These are phyloP conservation scores for Rhododendron molle DNA, from an alignment of 148 eudicot genomes.

Conservation along the genomic window DNA sequence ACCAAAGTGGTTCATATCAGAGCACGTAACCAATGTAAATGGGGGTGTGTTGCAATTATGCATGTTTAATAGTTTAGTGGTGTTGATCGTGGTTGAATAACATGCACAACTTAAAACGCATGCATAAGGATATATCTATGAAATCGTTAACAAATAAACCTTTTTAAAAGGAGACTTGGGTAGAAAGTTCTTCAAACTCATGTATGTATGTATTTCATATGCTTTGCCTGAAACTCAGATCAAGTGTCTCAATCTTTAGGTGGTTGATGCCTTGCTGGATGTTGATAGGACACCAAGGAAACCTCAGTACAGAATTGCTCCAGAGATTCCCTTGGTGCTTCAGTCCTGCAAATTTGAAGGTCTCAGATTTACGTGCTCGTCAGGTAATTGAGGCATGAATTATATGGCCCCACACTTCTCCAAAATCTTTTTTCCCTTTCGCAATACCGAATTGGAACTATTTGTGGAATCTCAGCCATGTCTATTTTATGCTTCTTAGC, in stretches of 20 bases:
- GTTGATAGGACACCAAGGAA: constrained; percentile 64
- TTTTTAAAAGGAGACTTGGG: background rate
- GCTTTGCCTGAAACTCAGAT: constrained; percentile 12
- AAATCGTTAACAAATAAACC: background rate
- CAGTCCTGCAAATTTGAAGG: constrained; percentile 78
- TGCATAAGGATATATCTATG: background rate
- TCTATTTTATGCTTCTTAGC: background rate
- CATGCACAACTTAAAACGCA: background rate
- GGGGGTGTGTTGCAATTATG: background rate
- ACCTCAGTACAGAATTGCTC: constrained; percentile 86
- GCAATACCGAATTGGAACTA: background rate
- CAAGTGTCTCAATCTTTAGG: constrained; percentile 36
- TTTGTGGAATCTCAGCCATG: background rate
- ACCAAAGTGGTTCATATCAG: background rate
- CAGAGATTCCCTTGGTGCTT: constrained; percentile 87
- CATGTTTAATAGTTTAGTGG: background rate
- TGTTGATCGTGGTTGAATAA: background rate
- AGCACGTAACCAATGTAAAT: background rate
- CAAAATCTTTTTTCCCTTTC: background rate
- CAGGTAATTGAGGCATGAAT: constrained; percentile 45
- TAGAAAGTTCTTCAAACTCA: background rate
- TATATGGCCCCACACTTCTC: constrained; percentile 1
- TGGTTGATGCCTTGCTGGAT: constrained; percentile 77
- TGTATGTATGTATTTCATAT: background rate
- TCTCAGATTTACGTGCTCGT: constrained; percentile 55